These are phyloP conservation scores for Wallacemonas sp. DNA, from an alignment of 208 protist species.

Conservation along the genomic window DNA sequence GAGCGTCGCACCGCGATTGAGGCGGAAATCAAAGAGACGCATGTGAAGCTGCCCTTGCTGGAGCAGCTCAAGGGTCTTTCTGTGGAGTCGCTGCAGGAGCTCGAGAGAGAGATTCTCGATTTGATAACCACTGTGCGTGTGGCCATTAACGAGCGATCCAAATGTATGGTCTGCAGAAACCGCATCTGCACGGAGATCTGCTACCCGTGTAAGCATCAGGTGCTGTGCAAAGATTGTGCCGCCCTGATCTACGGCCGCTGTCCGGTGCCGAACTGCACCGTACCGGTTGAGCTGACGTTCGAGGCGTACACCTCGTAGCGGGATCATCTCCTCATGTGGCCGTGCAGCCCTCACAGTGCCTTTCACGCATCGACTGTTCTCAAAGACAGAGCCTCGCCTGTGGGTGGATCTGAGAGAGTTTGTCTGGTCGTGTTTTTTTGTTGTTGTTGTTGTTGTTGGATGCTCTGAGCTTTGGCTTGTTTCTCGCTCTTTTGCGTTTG, in stretches of 20 bases:
- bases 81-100: conserved; percentile 78
- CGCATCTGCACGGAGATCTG: conserved; percentile 82
- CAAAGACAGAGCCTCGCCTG: too few relatives aligned
- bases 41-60: conserved; percentile 64
- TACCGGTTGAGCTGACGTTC: conserved; percentile 63
- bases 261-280: conserved; percentile 64
- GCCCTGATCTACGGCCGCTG: conserved; percentile 59
- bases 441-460: too few relatives aligned
- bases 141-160: conserved; percentile 81
- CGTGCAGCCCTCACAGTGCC: too few relatives aligned
- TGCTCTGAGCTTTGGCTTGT: too few relatives aligned
- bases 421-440: too few relatives aligned
- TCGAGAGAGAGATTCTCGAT: conserved; percentile 81
- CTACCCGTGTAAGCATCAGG: conserved; percentile 91
- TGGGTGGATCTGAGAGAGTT: too few relatives aligned
- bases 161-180: conserved; percentile 82
- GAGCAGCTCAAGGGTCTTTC: conserved; percentile 44
- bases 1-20: conserved; percentile 35
- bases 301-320: conserved; percentile 73
- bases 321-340: too few relatives aligned
- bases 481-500: too few relatives aligned
- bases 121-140: conserved; percentile 71
- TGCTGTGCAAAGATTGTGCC: conserved; percentile 84
- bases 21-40: conserved; percentile 54
- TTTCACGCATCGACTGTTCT: too few relatives aligned